Percentiles rank a stretch among this genome's conserved stretches.
Conservation (phyloP, 768 basidiomycete genomes). For the Calocybe gangraenosa region DNA sequence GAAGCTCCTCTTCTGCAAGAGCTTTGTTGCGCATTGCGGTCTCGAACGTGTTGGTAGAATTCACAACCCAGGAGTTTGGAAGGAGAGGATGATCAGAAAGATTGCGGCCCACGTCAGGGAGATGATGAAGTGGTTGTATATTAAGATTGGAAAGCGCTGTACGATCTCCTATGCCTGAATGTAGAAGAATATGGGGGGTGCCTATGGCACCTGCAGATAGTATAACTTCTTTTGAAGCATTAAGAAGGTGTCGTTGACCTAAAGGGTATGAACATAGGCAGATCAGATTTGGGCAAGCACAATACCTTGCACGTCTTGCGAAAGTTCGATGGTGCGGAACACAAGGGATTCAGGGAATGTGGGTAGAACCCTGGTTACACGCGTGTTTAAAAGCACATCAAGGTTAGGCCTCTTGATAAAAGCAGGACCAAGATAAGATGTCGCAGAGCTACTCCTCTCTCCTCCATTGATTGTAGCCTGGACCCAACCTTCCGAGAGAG, state of each 20-base stretch:
- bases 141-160: conserved; percentile 10
- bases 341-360: neutral
- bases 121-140: conserved; percentile 18
- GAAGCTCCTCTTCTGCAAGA: conserved; percentile 5
- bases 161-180: conserved; percentile 25
- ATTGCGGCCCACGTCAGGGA: conserved; percentile 27
- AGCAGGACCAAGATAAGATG: conserved; percentile 17
- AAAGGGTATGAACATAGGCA: neutral
- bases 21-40: neutral
- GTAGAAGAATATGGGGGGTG: conserved; percentile 23
- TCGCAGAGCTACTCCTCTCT: conserved; percentile 23
- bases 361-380: conserved; percentile 14
- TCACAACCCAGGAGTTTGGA: conserved; percentile 14
- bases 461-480: conserved; percentile 13
- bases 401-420: conserved; percentile 18
- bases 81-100: conserved; percentile 23
- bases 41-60: conserved; percentile 17
- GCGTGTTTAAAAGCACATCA: conserved; percentile 19
- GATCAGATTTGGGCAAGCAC: neutral
- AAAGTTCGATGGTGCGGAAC: conserved; percentile 7
- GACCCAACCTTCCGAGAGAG: neutral
- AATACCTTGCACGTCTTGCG: neutral
- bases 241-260: conserved; percentile 5
- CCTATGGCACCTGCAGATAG: conserved; percentile 27
- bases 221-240: conserved; percentile 26